Conservation (phyloP, 1,139 yeast genomes). For the Pichia sp. region DNA sequence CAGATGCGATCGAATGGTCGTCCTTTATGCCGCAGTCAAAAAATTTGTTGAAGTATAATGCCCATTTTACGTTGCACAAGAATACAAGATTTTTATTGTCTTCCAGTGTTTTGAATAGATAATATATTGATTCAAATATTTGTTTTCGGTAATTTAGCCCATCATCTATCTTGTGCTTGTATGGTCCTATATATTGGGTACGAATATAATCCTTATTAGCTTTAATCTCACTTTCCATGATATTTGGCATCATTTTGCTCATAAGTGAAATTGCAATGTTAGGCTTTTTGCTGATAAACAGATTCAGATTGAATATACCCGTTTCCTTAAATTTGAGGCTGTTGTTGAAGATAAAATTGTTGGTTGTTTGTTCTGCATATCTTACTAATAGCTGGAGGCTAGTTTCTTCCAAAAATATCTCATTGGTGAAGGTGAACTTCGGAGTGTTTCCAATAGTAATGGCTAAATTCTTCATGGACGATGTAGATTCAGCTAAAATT, state of each 20-base stretch:
- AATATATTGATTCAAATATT: conserved; percentile 66
- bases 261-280: conserved; percentile 45
- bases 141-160: conserved; percentile 73
- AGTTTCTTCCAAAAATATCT: conserved; percentile 13
- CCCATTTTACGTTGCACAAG: conserved; percentile 32
- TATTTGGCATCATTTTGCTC: conserved; percentile 47
- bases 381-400: conserved; percentile 18
- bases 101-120: conserved; percentile 39
- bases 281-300: conserved; percentile 61
- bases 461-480: neutral
- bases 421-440: conserved; percentile 26
- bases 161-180: conserved; percentile 76
- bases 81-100: conserved; percentile 27
- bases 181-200: conserved; percentile 80
- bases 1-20: conserved; percentile 43
- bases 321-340: conserved; percentile 47
- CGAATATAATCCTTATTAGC: conserved; percentile 58
- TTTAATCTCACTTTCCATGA: conserved; percentile 50
- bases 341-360: conserved; percentile 30
- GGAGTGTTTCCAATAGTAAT: conserved; percentile 27
- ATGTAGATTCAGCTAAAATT: conserved; percentile 12
- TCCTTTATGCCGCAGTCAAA: conserved; percentile 40
- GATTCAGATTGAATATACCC: conserved; percentile 55
- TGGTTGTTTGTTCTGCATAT: conserved; percentile 25
- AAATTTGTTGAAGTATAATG: conserved; percentile 31